Base-by-base conservation (phyloP, 2,329 filamentous ascomycete genomes). In the Hypoxylon rubiginosum region DNA sequence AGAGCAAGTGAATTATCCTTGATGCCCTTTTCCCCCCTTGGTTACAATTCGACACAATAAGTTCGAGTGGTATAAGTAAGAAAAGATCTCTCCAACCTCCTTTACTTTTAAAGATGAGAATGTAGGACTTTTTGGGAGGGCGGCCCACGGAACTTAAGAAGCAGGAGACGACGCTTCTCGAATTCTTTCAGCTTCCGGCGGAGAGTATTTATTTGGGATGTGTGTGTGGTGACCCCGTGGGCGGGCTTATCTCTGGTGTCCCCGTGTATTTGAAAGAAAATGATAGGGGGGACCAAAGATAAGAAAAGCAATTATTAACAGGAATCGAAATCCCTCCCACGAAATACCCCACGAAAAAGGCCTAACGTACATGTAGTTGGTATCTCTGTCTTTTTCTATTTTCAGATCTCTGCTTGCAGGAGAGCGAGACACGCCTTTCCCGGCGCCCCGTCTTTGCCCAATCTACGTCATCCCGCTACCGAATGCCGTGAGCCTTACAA, bases 271-370 rank as follows among this genome's bases (percentile, higher is more conserved):
- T 69, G 63, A 59, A 52, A 53, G 58, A 59, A 43, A 43, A 66
- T 68, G 63, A 66, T 68, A 67, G 64, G 64, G 67, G 43, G 60
- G 65, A 63, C 64, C 62, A 70, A 61, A 70, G 67, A 70, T 70
- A 70, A 70, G 67, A 58, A 58, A 70, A 58, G 64, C 65, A 62
- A 70, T 70, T 70, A 70, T 70, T 68, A 70, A 70, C 67, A 70
- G 64, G 65, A 67, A 45, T 62, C 36, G 62, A 64, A 64, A 69
- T 69, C 64, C 64, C 67, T 69, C 67, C 64, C 67, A 62, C 67
- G 64, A 24, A 24, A 70, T 64, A 70, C 67, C 67, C 67, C 67
- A 70, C 67, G 67, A 70, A 68, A 13, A 4, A n/a, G n/a, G n/a
- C 32, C 32, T 58, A 52, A 62, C 58, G 55, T n/a, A n/a, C n/a